Evolutionary conservation across 768 basidiomycete genomes (phyloP).

Genomic region (Polyporus arcularius): DNA sequence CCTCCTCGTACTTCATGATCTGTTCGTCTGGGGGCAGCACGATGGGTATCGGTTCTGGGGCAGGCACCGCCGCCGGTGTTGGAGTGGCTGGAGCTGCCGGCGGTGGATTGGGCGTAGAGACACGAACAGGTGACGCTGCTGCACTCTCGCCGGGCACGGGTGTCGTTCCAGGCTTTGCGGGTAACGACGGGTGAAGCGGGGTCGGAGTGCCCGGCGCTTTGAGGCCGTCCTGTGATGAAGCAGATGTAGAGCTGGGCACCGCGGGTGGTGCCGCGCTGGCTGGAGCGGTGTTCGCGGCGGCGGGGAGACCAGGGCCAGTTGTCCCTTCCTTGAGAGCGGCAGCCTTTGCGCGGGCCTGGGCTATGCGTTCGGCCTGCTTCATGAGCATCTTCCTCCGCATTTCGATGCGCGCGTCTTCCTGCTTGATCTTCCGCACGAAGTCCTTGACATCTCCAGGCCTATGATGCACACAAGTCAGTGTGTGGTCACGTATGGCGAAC

Average conservation of each 20-base stretch:
- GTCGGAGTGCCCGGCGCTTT: slow-evolving; percentile 36
- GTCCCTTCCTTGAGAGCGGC: slow-evolving; percentile 25
- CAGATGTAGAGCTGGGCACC: slow-evolving; percentile 3
- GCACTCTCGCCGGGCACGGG: slow-evolving; percentile 26
- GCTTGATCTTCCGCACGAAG: slow-evolving; percentile 70
- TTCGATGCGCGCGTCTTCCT: slow-evolving; percentile 64
- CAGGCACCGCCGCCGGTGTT: slow-evolving; percentile 17
- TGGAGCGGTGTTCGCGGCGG: not conserved
- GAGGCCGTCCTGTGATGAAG: slow-evolving; percentile 22
- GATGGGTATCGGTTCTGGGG: slow-evolving; percentile 8
- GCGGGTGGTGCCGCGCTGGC: not conserved
- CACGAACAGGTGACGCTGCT: slow-evolving; percentile 30
- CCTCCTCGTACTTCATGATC: slow-evolving; percentile 63
- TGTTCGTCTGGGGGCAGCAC: slow-evolving; percentile 45
- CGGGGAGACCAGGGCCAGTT: not conserved
- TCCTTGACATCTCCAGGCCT: slow-evolving; percentile 77
- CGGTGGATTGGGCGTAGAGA: slow-evolving; percentile 21
- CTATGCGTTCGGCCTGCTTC: slow-evolving; percentile 39
- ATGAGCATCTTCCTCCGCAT: slow-evolving; percentile 45
- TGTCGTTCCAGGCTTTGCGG: slow-evolving; percentile 62
- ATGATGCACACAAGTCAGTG: slow-evolving; percentile 3
- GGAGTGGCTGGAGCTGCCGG: slow-evolving; percentile 25
- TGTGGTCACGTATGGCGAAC: too few species aligned
- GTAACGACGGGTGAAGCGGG: slow-evolving; percentile 69
- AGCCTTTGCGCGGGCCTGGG: slow-evolving; percentile 45